Percentiles rank a stretch among this genome's conserved stretches.
Evolutionary conservation across 495 filamentous ascomycete species (phyloP).

Genomic region (Margaritispora aquatica): DNA sequence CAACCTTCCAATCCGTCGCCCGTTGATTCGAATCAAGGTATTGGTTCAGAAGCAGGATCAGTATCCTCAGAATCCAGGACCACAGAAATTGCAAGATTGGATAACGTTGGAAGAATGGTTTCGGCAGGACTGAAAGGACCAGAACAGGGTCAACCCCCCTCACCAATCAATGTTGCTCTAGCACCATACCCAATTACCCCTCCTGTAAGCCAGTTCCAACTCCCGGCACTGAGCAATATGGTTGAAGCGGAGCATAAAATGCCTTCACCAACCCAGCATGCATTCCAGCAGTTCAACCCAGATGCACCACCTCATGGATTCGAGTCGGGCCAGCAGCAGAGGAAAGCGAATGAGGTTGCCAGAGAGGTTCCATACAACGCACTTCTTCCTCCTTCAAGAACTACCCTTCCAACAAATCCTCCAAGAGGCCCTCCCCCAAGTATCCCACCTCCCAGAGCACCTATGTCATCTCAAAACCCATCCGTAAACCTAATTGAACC

Average conservation of each 20-base stretch:
- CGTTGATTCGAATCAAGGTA: conserved; percentile 21
- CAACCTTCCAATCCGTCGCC: conserved; percentile 37
- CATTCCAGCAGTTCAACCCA: conserved; percentile 43
- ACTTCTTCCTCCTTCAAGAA: conserved; percentile 40
- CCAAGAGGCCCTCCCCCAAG: conserved; percentile 23
- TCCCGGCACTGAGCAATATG: conserved; percentile 15
- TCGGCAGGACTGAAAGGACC: conserved; percentile 18
- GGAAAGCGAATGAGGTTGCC: conserved; percentile 27
- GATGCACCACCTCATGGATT: conserved; percentile 40
- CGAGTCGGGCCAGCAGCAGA: conserved; percentile 32
- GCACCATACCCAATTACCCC: conserved; percentile 54
- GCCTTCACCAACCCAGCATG: conserved; percentile 47
- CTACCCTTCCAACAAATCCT: conserved; percentile 33
- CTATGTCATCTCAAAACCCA: conserved; percentile 24
- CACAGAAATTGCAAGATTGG: not conserved
- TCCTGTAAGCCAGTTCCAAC: conserved; percentile 33
- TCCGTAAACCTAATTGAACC: conserved; percentile 38
- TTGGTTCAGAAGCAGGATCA: conserved; percentile 19
- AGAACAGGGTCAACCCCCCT: conserved; percentile 25
- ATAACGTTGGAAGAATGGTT: conserved; percentile 13
- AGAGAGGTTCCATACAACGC: conserved; percentile 38
- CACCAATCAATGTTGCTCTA: conserved; percentile 44
- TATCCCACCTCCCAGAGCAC: conserved; percentile 20
- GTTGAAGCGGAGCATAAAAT: conserved; percentile 35
- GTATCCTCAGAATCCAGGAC: conserved; percentile 9